A percentile compares a stretch with the other conserved stretches of the same genome.
Conservation (phyloP, 805 yeast species). For the Kluyveromyces dobzhanskii region DNA sequence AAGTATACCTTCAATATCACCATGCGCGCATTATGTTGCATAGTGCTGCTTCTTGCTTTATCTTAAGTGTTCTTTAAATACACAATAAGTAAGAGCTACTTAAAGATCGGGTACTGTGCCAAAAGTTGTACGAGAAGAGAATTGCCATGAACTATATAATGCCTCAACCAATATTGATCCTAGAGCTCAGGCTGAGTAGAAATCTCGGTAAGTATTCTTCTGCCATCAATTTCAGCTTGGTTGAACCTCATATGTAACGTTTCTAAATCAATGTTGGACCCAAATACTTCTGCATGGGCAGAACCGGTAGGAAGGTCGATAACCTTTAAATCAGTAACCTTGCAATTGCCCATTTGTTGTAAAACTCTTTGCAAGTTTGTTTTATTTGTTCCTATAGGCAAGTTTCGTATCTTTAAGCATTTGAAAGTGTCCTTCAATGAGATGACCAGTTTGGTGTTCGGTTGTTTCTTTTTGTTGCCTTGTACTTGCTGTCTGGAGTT, state of each 20-base stretch:
- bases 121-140: no score
- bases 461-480: not conserved
- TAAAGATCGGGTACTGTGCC: no score
- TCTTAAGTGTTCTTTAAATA: no score
- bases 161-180: no score
- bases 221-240: constrained; percentile 42
- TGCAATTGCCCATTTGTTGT: constrained; percentile 15
- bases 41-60: no score
- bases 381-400: constrained; percentile 23
- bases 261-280: constrained; percentile 20
- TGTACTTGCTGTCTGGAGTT: no score
- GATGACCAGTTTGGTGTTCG: constrained; percentile 16
- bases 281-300: constrained; percentile 31
- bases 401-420: constrained; percentile 15
- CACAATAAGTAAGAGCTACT: no score
- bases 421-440: constrained; percentile 15
- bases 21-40: no score
- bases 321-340: constrained; percentile 20
- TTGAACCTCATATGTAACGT: constrained; percentile 30
- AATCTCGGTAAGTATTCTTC: constrained; percentile 30
- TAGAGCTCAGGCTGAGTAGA: constrained; percentile 9
- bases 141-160: no score
- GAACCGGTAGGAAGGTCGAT: constrained; percentile 34
- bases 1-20: no score
- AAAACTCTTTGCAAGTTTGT: constrained; percentile 16